phyloP scores from a whole-genome alignment of 257 asterid genomes.

The Lycium barbarum region DNA sequence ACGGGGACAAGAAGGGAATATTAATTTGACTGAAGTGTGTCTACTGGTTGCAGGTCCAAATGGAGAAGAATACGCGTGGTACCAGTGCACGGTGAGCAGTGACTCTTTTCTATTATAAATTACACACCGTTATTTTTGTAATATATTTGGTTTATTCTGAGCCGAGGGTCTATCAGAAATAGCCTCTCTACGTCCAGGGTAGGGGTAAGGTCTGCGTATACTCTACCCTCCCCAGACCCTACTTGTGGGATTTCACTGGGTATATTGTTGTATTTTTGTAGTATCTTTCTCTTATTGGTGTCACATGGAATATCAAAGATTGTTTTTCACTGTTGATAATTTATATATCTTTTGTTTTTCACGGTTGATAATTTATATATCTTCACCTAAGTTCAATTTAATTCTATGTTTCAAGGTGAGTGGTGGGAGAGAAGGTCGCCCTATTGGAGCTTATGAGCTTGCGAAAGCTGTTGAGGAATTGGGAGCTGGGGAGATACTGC shows the following conservation, averaged over 20 bases:
- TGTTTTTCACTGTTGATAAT: background rate
- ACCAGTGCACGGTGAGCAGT: constrained; percentile 81
- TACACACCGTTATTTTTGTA: background rate
- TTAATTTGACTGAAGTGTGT: background rate
- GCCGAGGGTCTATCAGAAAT: no score
- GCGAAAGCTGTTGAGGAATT: constrained; percentile 95
- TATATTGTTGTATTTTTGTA: background rate
- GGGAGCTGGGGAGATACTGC: constrained; percentile 97
- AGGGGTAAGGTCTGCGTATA: no score
- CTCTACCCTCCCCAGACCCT: no score
- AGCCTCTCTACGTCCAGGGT: no score
- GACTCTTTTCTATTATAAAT: constrained; percentile 13
- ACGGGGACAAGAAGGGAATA: background rate
- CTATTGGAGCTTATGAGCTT: constrained; percentile 97
- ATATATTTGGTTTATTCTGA: background rate
- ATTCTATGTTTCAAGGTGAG: constrained; percentile 58
- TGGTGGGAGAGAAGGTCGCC: constrained; percentile 97
- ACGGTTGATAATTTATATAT: background rate
- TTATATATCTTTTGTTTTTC: background rate
- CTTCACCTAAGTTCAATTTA: constrained; percentile 1
- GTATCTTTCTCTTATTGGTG: background rate
- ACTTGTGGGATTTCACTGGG: no score
- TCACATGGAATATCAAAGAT: background rate
- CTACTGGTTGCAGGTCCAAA: constrained; percentile 71
- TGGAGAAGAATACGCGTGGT: constrained; percentile 85